Base-by-base conservation (phyloP, 345 rosid species). In the Citrus maxima region DNA sequence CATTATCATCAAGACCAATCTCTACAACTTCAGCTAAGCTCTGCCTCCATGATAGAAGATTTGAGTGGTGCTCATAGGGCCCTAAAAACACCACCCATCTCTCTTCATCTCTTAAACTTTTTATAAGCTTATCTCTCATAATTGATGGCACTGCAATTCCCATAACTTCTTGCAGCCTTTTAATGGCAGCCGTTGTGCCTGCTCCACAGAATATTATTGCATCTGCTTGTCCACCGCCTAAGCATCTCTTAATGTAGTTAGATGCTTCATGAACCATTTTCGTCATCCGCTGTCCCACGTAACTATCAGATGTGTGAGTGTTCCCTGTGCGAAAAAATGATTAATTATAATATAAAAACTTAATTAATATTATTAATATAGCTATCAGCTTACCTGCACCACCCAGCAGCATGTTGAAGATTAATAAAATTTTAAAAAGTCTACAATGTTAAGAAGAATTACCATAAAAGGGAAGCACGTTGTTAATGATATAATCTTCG, bases 391-490 rank as follows among this genome's bases (percentile, higher is more conserved):
- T 42, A 0, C 1, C 49, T 42, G 49, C 49, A 42, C 49, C 13
- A 42, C 14, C 49, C 0, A 42, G 49, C 49, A 2, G 49, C 49
- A 42, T 42, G 49, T 42, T 42, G 49, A 42, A 42, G 49, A 42
- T 42, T 42, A 42, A 42, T 42, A 10, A 10, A 42, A 42, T 2
- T 42, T 42, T 10, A 42, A 42, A 42, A 10, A 42, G 49, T 42
- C 12, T 42, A 42, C 9, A 42, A 42, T 42, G 2, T 42, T 2
- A 42, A 42, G 49, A 42, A 42, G 49, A 42, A 42, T 42, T 74
- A 88, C 95, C 93, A 58, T 89, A 91, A n/a, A 78, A 88, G 1
- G 93, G 93, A 51, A 88, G 95, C 76, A 88, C 86, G 22, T 91
- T 82, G 49, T 79, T 77, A 79, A 70, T 10, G 83, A 89, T 87